Base-by-base conservation (phyloP, 768 basidiomycete species). In the Boletus eberwhitei region DNA sequence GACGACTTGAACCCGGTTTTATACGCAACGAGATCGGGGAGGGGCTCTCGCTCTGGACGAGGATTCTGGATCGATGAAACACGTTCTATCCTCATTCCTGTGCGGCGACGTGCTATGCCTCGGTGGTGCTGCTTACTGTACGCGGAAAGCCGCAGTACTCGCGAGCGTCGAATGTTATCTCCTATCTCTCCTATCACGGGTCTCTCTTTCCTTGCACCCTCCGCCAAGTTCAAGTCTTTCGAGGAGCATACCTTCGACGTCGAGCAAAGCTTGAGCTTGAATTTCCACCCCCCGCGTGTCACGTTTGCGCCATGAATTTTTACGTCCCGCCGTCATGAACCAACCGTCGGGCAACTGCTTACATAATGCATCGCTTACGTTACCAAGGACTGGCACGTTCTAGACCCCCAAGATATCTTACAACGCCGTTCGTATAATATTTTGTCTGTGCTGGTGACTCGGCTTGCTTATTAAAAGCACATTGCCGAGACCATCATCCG, bases 401-500 rank as follows among this genome's bases (percentile, higher is more conserved):
- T 8, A 29, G 29, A 29, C 29, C 29, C 24, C 24, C 24, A 3
- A 2, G 22, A 22, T 22, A 22, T 22, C 24, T 26, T 26, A 26
- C 24, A 26, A 26, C 29, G 29, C 29, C 29, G 29, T 29, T 29
- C 29, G 29, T n/a, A n/a, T n/a, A n/a, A n/a, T n/a, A n/a, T n/a
- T n/a, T n/a, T n/a, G 24, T 26, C 2, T 26, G 24, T 26, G 24
- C 24, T 5, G 24, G 29, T 29, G 24, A 26, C 24, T 26, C 24
- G 24, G 24, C 29, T 29, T 29, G 29, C 29, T 29, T 29, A 29
- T 29, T 29, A 29, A 29, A 29, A 29, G 17, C 39, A 13, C 17
- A 8, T 26, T 52, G 51, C 52, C 51, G 31, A 44, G 53, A 62
- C 46, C 35, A 40, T 55, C 59, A 58, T 63, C 48, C 47, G 52